Evolutionary conservation across 805 yeast species (phyloP).

Genomic region (Zygosaccharomyces pseudorouxii): DNA sequence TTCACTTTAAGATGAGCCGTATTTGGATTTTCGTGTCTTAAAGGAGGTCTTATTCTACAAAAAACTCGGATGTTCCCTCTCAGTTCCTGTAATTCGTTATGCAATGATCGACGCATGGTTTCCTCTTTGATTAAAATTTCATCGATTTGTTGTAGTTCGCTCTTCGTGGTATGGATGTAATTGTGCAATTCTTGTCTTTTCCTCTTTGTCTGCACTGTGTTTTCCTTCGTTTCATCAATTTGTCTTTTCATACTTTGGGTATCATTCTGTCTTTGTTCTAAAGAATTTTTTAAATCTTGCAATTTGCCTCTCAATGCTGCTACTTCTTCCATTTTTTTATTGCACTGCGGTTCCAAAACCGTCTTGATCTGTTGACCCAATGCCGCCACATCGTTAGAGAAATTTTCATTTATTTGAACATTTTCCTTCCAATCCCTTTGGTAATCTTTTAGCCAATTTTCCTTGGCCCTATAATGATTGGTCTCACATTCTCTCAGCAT

Average conservation of each 20-base stretch:
- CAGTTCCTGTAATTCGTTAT: slow-evolving; percentile 73
- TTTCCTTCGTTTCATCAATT: slow-evolving; percentile 20
- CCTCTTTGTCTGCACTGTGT: slow-evolving; percentile 11
- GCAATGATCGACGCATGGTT: slow-evolving; percentile 54
- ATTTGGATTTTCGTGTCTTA: slow-evolving; percentile 19
- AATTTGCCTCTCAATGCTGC: slow-evolving; percentile 15
- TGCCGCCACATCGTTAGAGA: slow-evolving; percentile 25
- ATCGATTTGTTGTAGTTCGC: slow-evolving; percentile 32
- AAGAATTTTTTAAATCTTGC: slow-evolving; percentile 20
- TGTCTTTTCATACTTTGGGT: slow-evolving; percentile 26
- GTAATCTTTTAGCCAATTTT: slow-evolving; percentile 26
- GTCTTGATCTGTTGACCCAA: slow-evolving; percentile 15
- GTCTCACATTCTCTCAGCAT: slow-evolving; percentile 19
- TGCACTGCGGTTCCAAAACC: slow-evolving; percentile 14
- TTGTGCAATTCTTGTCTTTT: slow-evolving; percentile 23
- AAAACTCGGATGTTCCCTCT: slow-evolving; percentile 91
- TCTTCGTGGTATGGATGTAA: slow-evolving; percentile 30
- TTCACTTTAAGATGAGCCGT: slow-evolving; percentile 32
- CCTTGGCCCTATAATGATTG: slow-evolving; percentile 18
- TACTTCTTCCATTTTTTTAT: slow-evolving; percentile 11
- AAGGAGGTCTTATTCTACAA: slow-evolving; percentile 73
- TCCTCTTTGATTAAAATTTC: slow-evolving; percentile 47
- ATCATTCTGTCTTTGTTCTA: slow-evolving; percentile 24
- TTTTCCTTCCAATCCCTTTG: slow-evolving; percentile 30
- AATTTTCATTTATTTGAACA: slow-evolving; percentile 27